phyloP scores from a whole-genome alignment of 805 yeast genomes.

The Cyberlindnera maritima region DNA sequence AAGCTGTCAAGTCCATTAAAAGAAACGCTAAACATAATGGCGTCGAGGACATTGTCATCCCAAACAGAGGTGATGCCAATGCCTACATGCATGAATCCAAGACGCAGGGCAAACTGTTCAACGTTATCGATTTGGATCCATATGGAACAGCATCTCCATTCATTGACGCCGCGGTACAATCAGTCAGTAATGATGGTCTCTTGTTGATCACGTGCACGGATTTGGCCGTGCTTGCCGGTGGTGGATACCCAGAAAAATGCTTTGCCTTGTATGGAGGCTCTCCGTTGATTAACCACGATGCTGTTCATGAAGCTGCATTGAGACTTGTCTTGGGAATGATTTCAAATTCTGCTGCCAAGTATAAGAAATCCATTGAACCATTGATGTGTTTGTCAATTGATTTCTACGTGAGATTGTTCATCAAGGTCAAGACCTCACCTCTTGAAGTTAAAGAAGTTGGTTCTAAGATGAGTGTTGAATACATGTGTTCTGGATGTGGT shows the following conservation, averaged over 20 bases:
- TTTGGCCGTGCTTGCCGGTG: conserved; percentile 92
- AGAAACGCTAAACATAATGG: conserved; percentile 68
- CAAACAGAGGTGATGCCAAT: conserved; percentile 90
- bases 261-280: conserved; percentile 93
- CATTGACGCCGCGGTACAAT: conserved; percentile 85
- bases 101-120: conserved; percentile 49
- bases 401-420: conserved; percentile 85
- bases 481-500: conserved; percentile 87
- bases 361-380: conserved; percentile 86
- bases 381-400: conserved; percentile 83
- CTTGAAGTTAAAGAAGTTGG: conserved; percentile 77
- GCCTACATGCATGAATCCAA: conserved; percentile 60
- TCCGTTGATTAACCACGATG: conserved; percentile 66
- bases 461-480: conserved; percentile 71
- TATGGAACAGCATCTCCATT: conserved; percentile 98
- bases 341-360: conserved; percentile 82
- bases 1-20: conserved; percentile 80
- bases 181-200: conserved; percentile 80
- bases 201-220: conserved; percentile 94
- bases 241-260: conserved; percentile 95
- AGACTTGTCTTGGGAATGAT: conserved; percentile 77
- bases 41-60: conserved; percentile 51
- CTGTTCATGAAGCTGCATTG: conserved; percentile 91
- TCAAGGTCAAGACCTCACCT: conserved; percentile 76
- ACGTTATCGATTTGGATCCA: conserved; percentile 92